Evolutionary conservation across 2,329 filamentous ascomycete genomes (phyloP).

Genomic region (Cercospora sp.): DNA sequence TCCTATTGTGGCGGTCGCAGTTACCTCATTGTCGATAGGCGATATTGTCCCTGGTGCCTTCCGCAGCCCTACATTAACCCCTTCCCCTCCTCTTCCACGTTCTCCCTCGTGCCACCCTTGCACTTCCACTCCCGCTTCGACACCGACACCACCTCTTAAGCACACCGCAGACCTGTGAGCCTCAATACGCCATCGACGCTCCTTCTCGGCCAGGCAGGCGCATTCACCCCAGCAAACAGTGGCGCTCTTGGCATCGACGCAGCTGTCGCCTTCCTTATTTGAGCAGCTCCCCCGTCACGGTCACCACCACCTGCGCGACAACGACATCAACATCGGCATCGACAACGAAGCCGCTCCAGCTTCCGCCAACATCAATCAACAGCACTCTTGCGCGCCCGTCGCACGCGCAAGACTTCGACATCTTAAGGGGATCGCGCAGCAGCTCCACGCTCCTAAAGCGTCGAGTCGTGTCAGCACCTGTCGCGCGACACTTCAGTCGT

Average conservation of each 20-base stretch:
- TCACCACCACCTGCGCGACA: not conserved
- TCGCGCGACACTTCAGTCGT: not conserved
- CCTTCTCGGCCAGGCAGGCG: not conserved
- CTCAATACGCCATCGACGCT: not conserved
- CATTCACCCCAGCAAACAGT: constrained; percentile 3
- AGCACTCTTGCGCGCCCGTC: constrained; percentile 1
- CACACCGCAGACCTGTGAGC: not conserved
- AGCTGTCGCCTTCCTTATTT: constrained; percentile 6
- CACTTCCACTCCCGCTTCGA: not conserved
- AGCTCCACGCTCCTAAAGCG: not conserved
- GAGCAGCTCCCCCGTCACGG: not conserved
- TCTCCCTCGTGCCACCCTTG: constrained; percentile 2
- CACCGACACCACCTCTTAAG: not conserved
- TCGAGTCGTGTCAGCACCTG: constrained; percentile 1
- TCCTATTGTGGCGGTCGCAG: not conserved
- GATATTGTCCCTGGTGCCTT: constrained; percentile 2
- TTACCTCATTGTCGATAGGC: not conserved
- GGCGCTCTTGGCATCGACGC: not conserved
- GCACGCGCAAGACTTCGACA: constrained; percentile 8
- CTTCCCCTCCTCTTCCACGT: not conserved
- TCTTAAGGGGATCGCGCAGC: constrained; percentile 10
- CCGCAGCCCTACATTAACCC: not conserved
- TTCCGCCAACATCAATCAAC: constrained; percentile 13
- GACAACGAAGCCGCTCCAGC: not conserved
- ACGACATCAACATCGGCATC: constrained; percentile 10